Evolutionary conservation across 2,329 filamentous ascomycete genomes (phyloP).

Genomic region (Thelonectria olida): DNA sequence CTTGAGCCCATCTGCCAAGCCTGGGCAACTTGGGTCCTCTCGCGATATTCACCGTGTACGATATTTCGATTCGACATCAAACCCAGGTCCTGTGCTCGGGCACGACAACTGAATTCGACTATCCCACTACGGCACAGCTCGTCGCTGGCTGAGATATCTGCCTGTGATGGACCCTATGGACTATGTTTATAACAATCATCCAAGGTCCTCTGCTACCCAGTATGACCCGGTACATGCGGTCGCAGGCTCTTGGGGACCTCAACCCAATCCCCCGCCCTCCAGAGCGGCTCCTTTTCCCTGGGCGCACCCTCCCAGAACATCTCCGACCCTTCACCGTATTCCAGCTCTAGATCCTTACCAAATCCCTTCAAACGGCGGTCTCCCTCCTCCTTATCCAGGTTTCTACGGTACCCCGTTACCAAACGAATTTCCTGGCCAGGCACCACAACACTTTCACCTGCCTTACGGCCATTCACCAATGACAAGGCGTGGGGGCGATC

Average conservation of each 20-base stretch:
- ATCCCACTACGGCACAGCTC: neutral
- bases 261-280: slow-evolving; percentile 30
- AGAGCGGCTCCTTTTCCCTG: slow-evolving; percentile 32
- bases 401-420: slow-evolving; percentile 22
- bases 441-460: slow-evolving; percentile 24
- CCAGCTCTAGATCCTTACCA: slow-evolving; percentile 33
- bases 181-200: slow-evolving; percentile 34
- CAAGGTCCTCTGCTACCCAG: slow-evolving; percentile 30
- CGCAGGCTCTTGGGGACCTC: slow-evolving; percentile 37
- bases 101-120: neutral
- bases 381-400: slow-evolving; percentile 35
- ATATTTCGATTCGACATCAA: slow-evolving; percentile 9
- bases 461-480: slow-evolving; percentile 8
- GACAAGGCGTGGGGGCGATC: neutral
- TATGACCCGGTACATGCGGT: slow-evolving; percentile 42
- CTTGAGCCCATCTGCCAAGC: neutral
- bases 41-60: slow-evolving; percentile 7
- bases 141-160: slow-evolving; percentile 4
- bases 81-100: slow-evolving; percentile 6
- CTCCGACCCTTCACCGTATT: slow-evolving; percentile 28
- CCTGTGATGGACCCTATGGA: slow-evolving; percentile 42
- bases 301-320: slow-evolving; percentile 31
- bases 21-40: neutral
- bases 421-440: slow-evolving; percentile 25
- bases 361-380: slow-evolving; percentile 28